Evolutionary conservation across 148 eudicot species (phyloP).

Genomic region (Dysphania ambrosioides): DNA sequence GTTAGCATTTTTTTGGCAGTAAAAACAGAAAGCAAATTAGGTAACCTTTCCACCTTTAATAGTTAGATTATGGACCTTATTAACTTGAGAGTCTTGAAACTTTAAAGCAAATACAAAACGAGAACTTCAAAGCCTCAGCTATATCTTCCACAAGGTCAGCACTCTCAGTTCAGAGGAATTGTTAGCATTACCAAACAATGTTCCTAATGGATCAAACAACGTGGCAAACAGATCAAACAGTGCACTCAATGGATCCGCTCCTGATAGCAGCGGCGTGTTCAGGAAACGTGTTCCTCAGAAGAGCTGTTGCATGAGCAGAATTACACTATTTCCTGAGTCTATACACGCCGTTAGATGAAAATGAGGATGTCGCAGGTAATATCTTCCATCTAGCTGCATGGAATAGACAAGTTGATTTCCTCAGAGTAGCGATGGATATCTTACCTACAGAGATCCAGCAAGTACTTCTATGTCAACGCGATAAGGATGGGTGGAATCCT

Average conservation of each 20-base stretch:
- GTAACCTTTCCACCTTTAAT: too few species aligned
- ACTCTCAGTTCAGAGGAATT: too few species aligned
- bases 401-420: background rate
- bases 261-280: background rate
- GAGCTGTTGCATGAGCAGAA: background rate
- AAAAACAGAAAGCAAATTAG: too few species aligned
- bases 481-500: background rate
- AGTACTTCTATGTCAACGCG: background rate
- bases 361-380: background rate
- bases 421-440: background rate
- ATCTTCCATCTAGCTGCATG: constrained; percentile 2
- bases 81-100: too few species aligned
- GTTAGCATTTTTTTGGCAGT: too few species aligned
- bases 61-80: too few species aligned
- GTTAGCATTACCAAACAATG: too few species aligned
- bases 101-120: too few species aligned
- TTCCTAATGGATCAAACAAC: too few species aligned
- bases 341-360: background rate
- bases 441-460: background rate
- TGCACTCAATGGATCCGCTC: background rate
- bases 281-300: constrained; percentile 11
- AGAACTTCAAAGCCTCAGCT: too few species aligned
- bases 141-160: too few species aligned
- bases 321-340: background rate
- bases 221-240: too few species aligned